phyloP scores from a whole-genome alignment of 2,329 filamentous ascomycete species.

The Ophidiomyces ophidiicola region DNA sequence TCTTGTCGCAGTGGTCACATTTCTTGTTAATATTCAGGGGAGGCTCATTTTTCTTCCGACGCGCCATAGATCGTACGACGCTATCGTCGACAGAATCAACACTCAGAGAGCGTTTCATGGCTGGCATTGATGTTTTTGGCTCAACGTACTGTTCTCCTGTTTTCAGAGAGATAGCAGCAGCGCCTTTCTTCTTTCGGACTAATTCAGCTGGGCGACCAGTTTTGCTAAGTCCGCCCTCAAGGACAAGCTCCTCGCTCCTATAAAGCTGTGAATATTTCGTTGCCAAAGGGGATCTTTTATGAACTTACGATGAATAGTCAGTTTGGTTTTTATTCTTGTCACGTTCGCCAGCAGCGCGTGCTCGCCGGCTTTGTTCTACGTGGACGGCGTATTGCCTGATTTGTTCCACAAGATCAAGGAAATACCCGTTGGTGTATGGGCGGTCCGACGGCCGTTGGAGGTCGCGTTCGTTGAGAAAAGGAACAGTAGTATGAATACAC shows the following conservation, averaged over 20 bases:
- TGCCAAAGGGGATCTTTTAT: not conserved
- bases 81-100: slow-evolving; percentile 59
- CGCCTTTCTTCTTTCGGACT: slow-evolving; percentile 61
- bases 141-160: slow-evolving; percentile 53
- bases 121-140: slow-evolving; percentile 21
- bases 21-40: slow-evolving; percentile 72
- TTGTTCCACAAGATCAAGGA: slow-evolving; percentile 90
- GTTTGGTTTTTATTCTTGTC: slow-evolving; percentile 31
- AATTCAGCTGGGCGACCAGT: slow-evolving; percentile 76
- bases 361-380: slow-evolving; percentile 61
- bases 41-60: slow-evolving; percentile 83
- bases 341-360: slow-evolving; percentile 29
- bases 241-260: slow-evolving; percentile 60
- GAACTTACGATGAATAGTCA: slow-evolving; percentile 39
- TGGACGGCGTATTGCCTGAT: slow-evolving; percentile 80
- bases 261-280: slow-evolving; percentile 26
- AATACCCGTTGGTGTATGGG: slow-evolving; percentile 91
- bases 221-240: slow-evolving; percentile 68
- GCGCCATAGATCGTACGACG: slow-evolving; percentile 85
- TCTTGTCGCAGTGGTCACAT: slow-evolving; percentile 74
- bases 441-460: slow-evolving; percentile 72
- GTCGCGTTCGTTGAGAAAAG: slow-evolving; percentile 73
- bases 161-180: slow-evolving; percentile 65
- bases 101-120: slow-evolving; percentile 43
- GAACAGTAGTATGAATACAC: slow-evolving; percentile 80